Evolutionary conservation across 305 asterid species (phyloP), one percentile per base, ranked within the genome.

Genomic region (Fraxinus albicans): DNA sequence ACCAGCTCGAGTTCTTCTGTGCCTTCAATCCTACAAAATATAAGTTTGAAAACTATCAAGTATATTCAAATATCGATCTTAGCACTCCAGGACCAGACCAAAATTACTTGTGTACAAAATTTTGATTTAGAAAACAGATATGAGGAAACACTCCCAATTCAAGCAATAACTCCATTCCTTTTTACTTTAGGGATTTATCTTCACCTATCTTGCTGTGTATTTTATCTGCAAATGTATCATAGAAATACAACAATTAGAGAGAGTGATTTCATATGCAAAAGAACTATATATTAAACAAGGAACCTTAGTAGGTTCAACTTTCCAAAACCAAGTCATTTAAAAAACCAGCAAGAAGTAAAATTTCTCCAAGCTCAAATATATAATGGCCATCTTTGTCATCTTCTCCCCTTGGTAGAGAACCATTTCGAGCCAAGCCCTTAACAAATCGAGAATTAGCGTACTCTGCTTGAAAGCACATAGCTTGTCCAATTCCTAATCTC

Each of bases 1-100:
- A 70, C 88, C 88, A 60, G 94, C 93, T 75, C 93, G 94, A 47
- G 92, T 83, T 87, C 84, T 91, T 84, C 95, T 87, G 81, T 92
- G 91, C 91, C 97, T 94, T 84, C 97, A 94, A 81, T 94, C 98
- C 99, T 95, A 73, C 6, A 83, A 42, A 73, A 19, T 40, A 19
- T 3, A 27, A 50, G 80, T 19, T 81, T 5, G 53, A 77, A 6
- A n/a, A 79, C 8, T 17, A n/a, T 8, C 25, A 23, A 47, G 8
- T 27, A 38, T 53, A n/a, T 7, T 3, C 5, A 1, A 47, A 7
- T 80, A 23, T 17, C 67, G 40, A 27, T 75, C 60, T 60, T 60
- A 75, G 58, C 78, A 75, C 23, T 75, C 78, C 2, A 75, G 33
- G 19, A 75, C 78, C 27, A 33, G 81, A 58, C 81, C 81, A 78